phyloP scores from a whole-genome alignment of 352 stramenopile species.

The Phytopythium vexans region DNA sequence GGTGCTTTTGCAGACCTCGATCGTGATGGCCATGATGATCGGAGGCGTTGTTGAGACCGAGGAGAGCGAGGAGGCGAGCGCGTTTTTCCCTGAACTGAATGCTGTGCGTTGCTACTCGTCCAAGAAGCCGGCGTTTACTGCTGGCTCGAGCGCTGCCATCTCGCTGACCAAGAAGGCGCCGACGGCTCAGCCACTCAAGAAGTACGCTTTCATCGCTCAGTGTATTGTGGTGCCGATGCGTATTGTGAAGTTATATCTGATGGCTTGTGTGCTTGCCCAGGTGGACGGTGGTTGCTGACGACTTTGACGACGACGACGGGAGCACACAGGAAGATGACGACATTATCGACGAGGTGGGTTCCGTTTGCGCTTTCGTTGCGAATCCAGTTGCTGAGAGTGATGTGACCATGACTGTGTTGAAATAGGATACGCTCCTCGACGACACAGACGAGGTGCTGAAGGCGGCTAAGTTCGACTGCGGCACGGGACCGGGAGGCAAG shows the following conservation, averaged over 20 bases:
- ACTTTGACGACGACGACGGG: constrained; percentile 52
- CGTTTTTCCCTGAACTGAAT: constrained; percentile 42
- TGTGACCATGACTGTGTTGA: not conserved
- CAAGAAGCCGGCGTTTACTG: constrained; percentile 65
- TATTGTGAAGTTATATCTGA: not conserved
- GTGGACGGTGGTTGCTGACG: constrained; percentile 69
- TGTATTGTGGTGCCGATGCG: not conserved
- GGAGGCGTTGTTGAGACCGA: constrained; percentile 64
- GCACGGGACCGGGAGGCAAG: constrained; percentile 85
- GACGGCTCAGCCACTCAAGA: constrained; percentile 35
- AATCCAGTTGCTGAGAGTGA: not conserved
- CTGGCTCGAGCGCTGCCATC: constrained; percentile 39
- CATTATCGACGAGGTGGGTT: constrained; percentile 70
- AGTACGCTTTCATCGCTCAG: constrained; percentile 10
- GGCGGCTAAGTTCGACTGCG: constrained; percentile 65
- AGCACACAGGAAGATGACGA: constrained; percentile 37
- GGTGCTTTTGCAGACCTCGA: constrained; percentile 27
- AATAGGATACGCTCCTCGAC: constrained; percentile 69
- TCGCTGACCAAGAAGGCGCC: constrained; percentile 41
- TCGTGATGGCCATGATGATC: constrained; percentile 82
- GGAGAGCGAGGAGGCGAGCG: constrained; percentile 26
- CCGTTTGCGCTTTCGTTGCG: not conserved
- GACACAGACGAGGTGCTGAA: constrained; percentile 82
- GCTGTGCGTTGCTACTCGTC: constrained; percentile 41
- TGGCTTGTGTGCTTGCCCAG: constrained; percentile 7